Evolutionary conservation across 495 filamentous ascomycete genomes (phyloP).

Genomic region (Neurospora intermedia): DNA sequence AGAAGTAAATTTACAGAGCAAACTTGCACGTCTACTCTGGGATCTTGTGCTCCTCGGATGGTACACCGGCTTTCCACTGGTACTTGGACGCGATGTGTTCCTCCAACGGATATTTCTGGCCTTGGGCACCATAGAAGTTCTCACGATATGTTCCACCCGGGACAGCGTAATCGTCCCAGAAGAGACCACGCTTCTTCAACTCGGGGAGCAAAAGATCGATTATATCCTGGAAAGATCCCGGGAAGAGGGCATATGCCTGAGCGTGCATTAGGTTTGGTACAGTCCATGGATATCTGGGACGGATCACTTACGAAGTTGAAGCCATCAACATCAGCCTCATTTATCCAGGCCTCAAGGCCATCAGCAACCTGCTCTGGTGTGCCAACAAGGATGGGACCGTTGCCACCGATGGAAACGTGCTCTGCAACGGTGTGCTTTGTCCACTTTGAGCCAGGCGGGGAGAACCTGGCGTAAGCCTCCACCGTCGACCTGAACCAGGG

Average conservation of each 20-base stretch:
- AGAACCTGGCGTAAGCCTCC: constrained; percentile 28
- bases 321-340: constrained; percentile 36
- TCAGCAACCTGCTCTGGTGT: constrained; percentile 39
- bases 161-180: constrained; percentile 39
- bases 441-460: constrained; percentile 43
- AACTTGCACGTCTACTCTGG: constrained; percentile 4
- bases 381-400: constrained; percentile 39
- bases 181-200: constrained; percentile 42
- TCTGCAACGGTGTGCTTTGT: constrained; percentile 51
- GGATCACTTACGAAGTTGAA: constrained; percentile 35
- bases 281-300: neutral
- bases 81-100: constrained; percentile 26
- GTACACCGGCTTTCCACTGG: constrained; percentile 26
- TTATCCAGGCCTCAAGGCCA: constrained; percentile 38
- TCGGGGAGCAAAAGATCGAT: constrained; percentile 51
- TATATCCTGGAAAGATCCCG: constrained; percentile 53
- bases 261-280: neutral
- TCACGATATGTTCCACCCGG: constrained; percentile 41
- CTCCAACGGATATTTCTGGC: constrained; percentile 19
- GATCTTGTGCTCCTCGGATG: constrained; percentile 20
- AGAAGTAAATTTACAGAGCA: too few relatives aligned
- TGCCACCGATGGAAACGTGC: constrained; percentile 48
- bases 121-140: constrained; percentile 32
- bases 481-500: constrained; percentile 18
- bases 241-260: constrained; percentile 48